Base-by-base conservation (phyloP, 768 basidiomycete genomes). In the Mycena albidolilacea region DNA sequence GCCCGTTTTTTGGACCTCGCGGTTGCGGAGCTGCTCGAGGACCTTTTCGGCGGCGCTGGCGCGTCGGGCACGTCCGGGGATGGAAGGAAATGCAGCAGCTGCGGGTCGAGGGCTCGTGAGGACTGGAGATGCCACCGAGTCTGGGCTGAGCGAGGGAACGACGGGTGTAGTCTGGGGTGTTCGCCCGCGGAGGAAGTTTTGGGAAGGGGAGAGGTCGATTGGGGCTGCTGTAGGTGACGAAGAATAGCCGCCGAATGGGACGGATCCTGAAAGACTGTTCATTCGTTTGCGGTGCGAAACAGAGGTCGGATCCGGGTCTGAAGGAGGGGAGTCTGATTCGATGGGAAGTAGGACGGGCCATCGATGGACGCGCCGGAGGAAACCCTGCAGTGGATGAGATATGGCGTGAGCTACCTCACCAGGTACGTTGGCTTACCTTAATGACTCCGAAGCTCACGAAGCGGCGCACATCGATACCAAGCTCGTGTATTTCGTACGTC, bases 401-500 rank as follows among this genome's bases (percentile, higher is more conserved):
- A 41, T 50, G 38, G 62, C 41, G 38, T 50, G 71, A 35, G 52
- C 21, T 10, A 54, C 19, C 4, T 30, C 30, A 30, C 30, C 43
- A 35, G 39, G 60, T 23, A 62, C 7, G 39, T 60, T 58, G 21
- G n/a, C 75, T 17, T 80, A 91, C 94, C 84, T 99, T 99, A 84
- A 99, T 97, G 30, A 99, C 95, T 7, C 98, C 98, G 78, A 99
- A 99, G 72, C 94, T 97, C 19, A 96, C 91, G 81, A 99, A 98
- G n/a, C 98, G 90, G 10, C 97, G 90, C 9, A 95, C 89, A 80
- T 99, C 98, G 64, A 99, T 92, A 2, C 95, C 95, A 23, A 92
- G 81, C 7, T 85, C 83, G 61, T 92, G 88, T 19, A 97, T 90
- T 23, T 91, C 85, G 77, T 96, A 87, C 52, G 85, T 85, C 76